Evolutionary conservation across 192 early-diverging fungal species (phyloP).

Genomic region (Rhizophagus sp.): DNA sequence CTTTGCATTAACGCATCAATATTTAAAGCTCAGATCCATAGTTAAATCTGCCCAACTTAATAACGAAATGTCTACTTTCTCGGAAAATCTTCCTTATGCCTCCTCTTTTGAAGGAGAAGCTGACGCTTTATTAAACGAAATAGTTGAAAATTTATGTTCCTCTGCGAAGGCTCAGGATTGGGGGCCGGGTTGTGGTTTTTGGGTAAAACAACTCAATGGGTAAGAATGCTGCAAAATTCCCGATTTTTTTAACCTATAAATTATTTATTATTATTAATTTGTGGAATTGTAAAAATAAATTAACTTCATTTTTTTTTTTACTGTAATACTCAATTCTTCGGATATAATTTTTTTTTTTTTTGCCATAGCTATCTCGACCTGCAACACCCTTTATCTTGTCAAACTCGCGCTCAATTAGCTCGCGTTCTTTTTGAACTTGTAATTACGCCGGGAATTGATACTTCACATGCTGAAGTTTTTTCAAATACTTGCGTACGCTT

Average conservation of each 20-base stretch:
- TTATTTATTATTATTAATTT: too few relatives aligned
- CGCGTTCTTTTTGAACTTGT: conserved; percentile 66
- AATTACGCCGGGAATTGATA: conserved; percentile 67
- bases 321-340: too few relatives aligned
- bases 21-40: too few relatives aligned
- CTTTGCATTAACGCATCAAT: too few relatives aligned
- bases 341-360: neutral
- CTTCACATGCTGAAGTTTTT: conserved; percentile 64
- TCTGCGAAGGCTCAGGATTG: conserved; percentile 57
- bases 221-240: conserved; percentile 32
- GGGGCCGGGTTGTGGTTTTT: conserved; percentile 52
- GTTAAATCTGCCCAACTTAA: neutral
- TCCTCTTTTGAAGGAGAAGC: conserved; percentile 40
- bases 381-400: conserved; percentile 57
- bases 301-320: too few relatives aligned
- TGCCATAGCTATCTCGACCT: conserved; percentile 61
- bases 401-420: conserved; percentile 58
- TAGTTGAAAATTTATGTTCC: conserved; percentile 46
- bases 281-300: too few relatives aligned
- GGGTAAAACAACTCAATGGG: conserved; percentile 61
- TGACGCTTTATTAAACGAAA: conserved; percentile 47
- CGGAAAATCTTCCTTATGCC: conserved; percentile 44
- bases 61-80: conserved; percentile 26
- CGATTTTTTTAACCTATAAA: neutral
- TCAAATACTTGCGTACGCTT: conserved; percentile 58